These are phyloP conservation scores for Cephalotrichum gorgonifer DNA, from an alignment of 2,329 filamentous ascomycete genomes.

Conservation along the genomic window DNA sequence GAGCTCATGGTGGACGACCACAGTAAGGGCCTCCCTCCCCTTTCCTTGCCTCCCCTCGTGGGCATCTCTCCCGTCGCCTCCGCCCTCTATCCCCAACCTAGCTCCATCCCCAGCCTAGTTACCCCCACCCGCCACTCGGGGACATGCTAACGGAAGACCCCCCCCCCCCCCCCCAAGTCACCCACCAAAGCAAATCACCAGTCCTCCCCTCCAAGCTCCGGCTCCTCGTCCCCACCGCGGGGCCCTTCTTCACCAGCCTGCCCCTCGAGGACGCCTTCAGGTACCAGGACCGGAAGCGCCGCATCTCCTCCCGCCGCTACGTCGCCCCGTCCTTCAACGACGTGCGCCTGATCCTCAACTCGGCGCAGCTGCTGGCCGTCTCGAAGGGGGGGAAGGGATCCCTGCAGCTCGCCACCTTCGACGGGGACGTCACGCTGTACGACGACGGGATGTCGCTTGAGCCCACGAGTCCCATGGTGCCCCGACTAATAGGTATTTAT, in stretches of 20 bases:
- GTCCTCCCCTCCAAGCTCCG: conserved; percentile 79
- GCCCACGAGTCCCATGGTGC: conserved; percentile 66
- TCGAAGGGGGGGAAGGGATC: conserved; percentile 51
- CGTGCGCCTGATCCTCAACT: conserved; percentile 84
- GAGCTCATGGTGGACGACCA: conserved; percentile 88
- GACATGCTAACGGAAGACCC: no score
- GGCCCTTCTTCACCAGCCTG: conserved; percentile 86
- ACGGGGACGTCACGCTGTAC: conserved; percentile 95
- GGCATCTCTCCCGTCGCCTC: not conserved
- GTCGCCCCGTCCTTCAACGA: conserved; percentile 98
- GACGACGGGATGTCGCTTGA: conserved; percentile 76
- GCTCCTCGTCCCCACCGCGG: conserved; percentile 80
- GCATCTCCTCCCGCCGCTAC: conserved; percentile 84
- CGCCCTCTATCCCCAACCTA: no score
- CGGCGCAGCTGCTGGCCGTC: conserved; percentile 89
- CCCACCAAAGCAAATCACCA: conserved; percentile 55
- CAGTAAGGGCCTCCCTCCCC: conserved; percentile 40
- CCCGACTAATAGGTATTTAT: conserved; percentile 38
- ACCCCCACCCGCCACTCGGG: no score
- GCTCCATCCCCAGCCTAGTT: no score
- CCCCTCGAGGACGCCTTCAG: conserved; percentile 83
- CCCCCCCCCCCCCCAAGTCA: conserved; percentile 40
- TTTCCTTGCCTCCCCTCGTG: not conserved
- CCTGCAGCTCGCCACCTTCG: conserved; percentile 84
- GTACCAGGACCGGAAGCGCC: conserved; percentile 75